Conservation (phyloP, 345 rosid genomes). For the Lumnitzera racemosa region DNA sequence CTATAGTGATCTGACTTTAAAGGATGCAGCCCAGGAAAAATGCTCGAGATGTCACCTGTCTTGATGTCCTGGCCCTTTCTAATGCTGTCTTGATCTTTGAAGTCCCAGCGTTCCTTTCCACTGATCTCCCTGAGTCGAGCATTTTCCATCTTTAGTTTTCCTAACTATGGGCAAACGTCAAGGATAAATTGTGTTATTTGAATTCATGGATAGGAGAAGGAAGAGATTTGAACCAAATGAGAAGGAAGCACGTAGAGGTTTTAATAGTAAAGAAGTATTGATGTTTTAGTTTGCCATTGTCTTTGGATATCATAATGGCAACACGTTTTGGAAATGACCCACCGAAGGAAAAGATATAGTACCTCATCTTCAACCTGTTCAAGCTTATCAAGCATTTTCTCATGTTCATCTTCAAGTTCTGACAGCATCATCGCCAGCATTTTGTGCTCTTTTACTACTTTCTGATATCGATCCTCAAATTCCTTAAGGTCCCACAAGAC, state of each 20-base stretch:
- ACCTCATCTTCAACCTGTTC: conserved; percentile 61
- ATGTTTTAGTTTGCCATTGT: too few relatives aligned
- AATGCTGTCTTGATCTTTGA: conserved; percentile 16
- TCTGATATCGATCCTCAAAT: conserved; percentile 41
- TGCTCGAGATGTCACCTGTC: conserved; percentile 14
- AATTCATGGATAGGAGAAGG: not conserved
- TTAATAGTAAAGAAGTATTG: not conserved
- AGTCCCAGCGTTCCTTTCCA: conserved; percentile 25
- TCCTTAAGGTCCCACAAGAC: conserved; percentile 49
- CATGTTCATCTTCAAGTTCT: conserved; percentile 69
- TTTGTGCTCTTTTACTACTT: conserved; percentile 40
- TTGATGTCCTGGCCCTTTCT: conserved; percentile 8
- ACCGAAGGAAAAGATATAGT: conserved; percentile 9
- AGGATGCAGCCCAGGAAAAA: conserved; percentile 8
- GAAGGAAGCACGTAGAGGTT: not conserved
- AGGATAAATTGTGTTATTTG: not conserved
- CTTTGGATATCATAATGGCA: not conserved
- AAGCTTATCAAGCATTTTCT: conserved; percentile 40
- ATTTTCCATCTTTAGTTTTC: conserved; percentile 47
- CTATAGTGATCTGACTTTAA: conserved; percentile 19
- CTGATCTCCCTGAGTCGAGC: conserved; percentile 32
- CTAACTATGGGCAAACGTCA: conserved; percentile 32
- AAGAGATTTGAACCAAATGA: not conserved
- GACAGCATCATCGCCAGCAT: conserved; percentile 43
- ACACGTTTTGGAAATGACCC: not conserved